Evolutionary conservation across 108 stramenopile genomes (phyloP).

Genomic region (Cylindrotheca fusiformis): DNA sequence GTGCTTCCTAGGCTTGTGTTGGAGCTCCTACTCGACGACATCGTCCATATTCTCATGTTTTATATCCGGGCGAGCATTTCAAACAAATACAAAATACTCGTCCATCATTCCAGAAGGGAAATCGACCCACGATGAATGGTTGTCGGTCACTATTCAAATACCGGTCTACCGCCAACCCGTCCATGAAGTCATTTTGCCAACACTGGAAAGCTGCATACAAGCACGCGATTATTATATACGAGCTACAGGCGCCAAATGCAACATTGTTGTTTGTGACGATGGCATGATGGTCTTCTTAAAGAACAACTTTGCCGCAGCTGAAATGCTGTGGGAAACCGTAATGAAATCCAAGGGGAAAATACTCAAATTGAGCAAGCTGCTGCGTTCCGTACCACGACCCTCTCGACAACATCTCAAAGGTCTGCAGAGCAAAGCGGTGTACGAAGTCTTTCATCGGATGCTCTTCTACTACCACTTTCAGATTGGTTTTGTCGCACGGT

Average conservation of each 20-base stretch:
- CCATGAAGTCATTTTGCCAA: conserved; percentile 45
- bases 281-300: conserved; percentile 50
- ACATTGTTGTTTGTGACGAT: conserved; percentile 52
- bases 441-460: conserved; percentile 61
- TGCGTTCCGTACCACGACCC: conserved; percentile 36
- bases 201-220: conserved; percentile 35
- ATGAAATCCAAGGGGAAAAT: conserved; percentile 33
- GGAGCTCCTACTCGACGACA: conserved; percentile 48
- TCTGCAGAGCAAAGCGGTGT: conserved; percentile 37
- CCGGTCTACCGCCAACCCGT: conserved; percentile 46
- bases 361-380: conserved; percentile 35
- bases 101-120: conserved; percentile 48
- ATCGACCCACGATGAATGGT: conserved; percentile 31
- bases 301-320: conserved; percentile 55
- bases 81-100: conserved; percentile 50
- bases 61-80: conserved; percentile 47
- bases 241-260: conserved; percentile 31
- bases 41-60: conserved; percentile 41
- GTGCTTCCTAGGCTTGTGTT: conserved; percentile 51
- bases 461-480: conserved; percentile 50
- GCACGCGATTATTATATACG: conserved; percentile 41
- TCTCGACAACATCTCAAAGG: conserved; percentile 51
- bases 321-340: conserved; percentile 54
- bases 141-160: conserved; percentile 49
- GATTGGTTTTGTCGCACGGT: conserved; percentile 52